Evolutionary conservation across 106 monocot species (phyloP).

Genomic region (Platanthera zijinensis): DNA sequence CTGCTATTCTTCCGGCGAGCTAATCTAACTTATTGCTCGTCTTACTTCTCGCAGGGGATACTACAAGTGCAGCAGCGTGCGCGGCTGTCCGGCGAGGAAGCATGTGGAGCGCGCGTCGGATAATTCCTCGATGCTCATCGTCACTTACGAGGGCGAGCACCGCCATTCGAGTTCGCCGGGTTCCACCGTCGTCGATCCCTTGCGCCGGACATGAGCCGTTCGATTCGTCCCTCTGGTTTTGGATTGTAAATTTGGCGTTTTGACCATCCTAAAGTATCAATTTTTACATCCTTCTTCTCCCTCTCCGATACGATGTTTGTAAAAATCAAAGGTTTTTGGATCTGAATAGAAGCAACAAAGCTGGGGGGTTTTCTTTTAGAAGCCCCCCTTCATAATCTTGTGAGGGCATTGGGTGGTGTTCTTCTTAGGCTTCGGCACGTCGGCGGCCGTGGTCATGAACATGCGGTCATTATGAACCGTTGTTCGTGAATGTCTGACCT

Average conservation of each 20-base stretch:
- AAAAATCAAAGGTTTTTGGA: too few species aligned
- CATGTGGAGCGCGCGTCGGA: slow-evolving; percentile 76
- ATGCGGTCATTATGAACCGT: too few species aligned
- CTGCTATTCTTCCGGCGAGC: neutral
- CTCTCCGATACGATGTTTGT: too few species aligned
- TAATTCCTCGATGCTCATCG: slow-evolving; percentile 74
- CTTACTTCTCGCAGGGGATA: slow-evolving; percentile 37
- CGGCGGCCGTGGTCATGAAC: too few species aligned
- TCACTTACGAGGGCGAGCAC: slow-evolving; percentile 83
- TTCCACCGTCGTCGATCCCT: neutral
- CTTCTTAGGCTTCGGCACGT: too few species aligned
- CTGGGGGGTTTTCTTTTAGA: too few species aligned
- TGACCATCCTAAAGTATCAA: too few species aligned
- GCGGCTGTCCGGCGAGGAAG: slow-evolving; percentile 83
- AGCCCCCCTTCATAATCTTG: too few species aligned
- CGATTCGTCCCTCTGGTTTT: neutral
- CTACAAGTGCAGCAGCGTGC: slow-evolving; percentile 81
- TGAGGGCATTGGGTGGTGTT: too few species aligned
- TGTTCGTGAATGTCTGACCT: too few species aligned
- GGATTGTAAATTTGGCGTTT: neutral
- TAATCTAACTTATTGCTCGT: neutral
- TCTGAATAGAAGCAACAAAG: too few species aligned
- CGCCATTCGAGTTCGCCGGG: slow-evolving; percentile 21
- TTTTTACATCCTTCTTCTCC: too few species aligned
- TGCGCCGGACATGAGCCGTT: neutral